These are phyloP conservation scores for Ajuga reptans DNA, from an alignment of 305 asterid genomes.

Conservation along the genomic window DNA sequence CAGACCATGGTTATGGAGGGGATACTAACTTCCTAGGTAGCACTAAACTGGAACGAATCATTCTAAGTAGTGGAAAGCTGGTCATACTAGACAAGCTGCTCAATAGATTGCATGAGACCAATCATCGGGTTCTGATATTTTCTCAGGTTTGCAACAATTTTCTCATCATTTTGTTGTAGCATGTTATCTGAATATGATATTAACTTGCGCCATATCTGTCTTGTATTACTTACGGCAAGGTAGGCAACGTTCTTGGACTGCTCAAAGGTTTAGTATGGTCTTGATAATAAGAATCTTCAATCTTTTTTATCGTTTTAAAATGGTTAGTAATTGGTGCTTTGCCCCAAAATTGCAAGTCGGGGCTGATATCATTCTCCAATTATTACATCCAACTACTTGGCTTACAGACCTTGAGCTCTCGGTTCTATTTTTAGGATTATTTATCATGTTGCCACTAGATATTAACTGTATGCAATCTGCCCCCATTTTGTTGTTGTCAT, in stretches of 20 bases:
- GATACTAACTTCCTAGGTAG: constrained; percentile 74
- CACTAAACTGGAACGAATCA: constrained; percentile 76
- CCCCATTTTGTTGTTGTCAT: not conserved
- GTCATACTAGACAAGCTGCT: constrained; percentile 92
- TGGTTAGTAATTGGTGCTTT: constrained; percentile 9
- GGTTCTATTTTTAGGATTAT: not conserved
- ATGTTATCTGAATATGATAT: constrained; percentile 1
- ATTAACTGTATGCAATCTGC: not conserved
- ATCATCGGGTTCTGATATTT: constrained; percentile 94
- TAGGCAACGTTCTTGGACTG: constrained; percentile 5
- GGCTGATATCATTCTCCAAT: not conserved
- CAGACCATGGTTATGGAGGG: constrained; percentile 99
- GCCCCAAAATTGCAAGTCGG: not conserved
- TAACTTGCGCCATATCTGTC: not conserved
- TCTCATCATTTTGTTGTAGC: not conserved
- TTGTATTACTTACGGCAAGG: not conserved
- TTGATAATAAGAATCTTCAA: not conserved
- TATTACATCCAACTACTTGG: not conserved
- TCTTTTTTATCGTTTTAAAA: not conserved
- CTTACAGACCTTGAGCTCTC: not conserved
- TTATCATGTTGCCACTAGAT: constrained; percentile 5
- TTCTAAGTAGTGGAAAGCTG: constrained; percentile 95
- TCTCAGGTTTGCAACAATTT: constrained; percentile 66
- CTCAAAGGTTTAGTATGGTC: not conserved
- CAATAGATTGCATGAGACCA: constrained; percentile 75